A percentile compares a stretch with the other conserved stretches of the same genome.
Evolutionary conservation across 306 rosid genomes (phyloP).

Genomic region (Prunus mira): DNA sequence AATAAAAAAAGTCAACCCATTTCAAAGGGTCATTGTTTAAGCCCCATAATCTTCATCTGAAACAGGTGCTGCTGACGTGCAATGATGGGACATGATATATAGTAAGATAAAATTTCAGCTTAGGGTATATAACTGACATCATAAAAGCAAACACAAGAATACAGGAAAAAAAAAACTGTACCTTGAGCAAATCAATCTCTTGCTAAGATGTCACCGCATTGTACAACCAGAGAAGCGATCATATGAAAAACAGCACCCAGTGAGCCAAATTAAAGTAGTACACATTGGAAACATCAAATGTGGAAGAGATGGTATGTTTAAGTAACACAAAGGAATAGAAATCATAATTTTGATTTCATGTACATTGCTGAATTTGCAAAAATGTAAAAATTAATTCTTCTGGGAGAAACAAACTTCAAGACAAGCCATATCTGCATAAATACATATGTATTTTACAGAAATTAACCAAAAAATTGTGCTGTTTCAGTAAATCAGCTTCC

Average conservation of each 20-base stretch:
- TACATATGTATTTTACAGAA: neutral
- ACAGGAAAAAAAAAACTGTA: conserved; percentile 31
- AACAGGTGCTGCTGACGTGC: conserved; percentile 3
- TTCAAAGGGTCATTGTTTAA: neutral
- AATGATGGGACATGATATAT: neutral
- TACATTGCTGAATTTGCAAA: neutral
- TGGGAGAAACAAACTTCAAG: neutral
- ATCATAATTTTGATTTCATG: neutral
- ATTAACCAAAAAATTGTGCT: neutral
- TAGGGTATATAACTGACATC: conserved; percentile 6
- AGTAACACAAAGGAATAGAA: neutral
- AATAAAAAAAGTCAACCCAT: neutral
- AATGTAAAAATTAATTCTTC: neutral
- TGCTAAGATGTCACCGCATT: conserved; percentile 56
- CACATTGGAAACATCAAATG: conserved; percentile 12
- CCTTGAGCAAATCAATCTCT: conserved; percentile 98
- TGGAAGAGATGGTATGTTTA: neutral
- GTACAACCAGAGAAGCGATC: conserved; percentile 32
- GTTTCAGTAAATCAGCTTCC: neutral
- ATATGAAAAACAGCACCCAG: conserved; percentile 32
- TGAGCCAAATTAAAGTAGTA: conserved; percentile 35
- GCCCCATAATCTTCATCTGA: conserved; percentile 18
- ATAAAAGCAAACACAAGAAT: conserved; percentile 11
- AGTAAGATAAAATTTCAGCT: conserved; percentile 11
- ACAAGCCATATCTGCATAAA: neutral